These are phyloP conservation scores for Thelonectria blattea DNA, from an alignment of 2,329 filamentous ascomycete species.

Conservation along the genomic window DNA sequence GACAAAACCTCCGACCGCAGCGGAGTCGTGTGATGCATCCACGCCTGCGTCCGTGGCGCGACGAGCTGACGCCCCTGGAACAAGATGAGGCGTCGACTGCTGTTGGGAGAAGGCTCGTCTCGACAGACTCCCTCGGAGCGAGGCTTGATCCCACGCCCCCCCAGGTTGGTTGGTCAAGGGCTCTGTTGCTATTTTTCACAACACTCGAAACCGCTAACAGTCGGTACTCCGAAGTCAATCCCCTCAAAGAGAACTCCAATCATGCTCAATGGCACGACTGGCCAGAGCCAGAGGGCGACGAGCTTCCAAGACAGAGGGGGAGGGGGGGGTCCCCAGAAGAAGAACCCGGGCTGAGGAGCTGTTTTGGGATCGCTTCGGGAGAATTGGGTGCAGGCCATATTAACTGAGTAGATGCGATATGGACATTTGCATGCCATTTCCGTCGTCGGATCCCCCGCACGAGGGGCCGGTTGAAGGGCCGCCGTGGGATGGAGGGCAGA, in stretches of 20 bases:
- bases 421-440: constrained; percentile 25
- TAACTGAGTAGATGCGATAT: constrained; percentile 9
- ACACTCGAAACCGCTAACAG: constrained; percentile 39
- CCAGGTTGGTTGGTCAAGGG: constrained; percentile 17
- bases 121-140: constrained; percentile 12
- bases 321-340: constrained; percentile 7
- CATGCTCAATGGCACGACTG: constrained; percentile 20
- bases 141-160: constrained; percentile 28
- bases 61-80: constrained; percentile 21
- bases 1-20: constrained; percentile 39
- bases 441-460: constrained; percentile 34
- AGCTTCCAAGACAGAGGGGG: constrained; percentile 24
- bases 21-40: constrained; percentile 28
- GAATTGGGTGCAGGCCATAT: constrained; percentile 26
- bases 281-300: constrained; percentile 2
- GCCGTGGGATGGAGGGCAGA: constrained; percentile 16
- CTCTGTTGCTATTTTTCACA: constrained; percentile 39
- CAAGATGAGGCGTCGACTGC: constrained; percentile 25
- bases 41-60: constrained; percentile 28
- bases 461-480: constrained; percentile 18
- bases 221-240: constrained; percentile 27
- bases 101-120: constrained; percentile 7
- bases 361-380: constrained; percentile 34
- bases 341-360: constrained; percentile 23
- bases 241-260: constrained; percentile 28